A percentile compares a stretch with the other conserved stretches of the same genome.
These are phyloP conservation scores for Fraxinus excelsior DNA, from an alignment of 257 asterid species.

Conservation along the genomic window DNA sequence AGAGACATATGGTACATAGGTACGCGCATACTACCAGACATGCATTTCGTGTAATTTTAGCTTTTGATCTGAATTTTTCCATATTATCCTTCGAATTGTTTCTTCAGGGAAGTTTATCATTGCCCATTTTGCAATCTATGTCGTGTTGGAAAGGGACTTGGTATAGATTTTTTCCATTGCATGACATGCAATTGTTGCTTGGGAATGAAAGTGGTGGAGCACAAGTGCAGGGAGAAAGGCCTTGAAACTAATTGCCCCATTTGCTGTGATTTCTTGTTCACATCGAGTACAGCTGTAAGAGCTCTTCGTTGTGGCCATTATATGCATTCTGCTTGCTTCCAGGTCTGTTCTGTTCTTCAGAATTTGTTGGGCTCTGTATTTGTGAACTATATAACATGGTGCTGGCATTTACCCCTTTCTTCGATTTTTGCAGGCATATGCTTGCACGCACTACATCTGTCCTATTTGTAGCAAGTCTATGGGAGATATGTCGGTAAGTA, in stretches of 20 bases:
- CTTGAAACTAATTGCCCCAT: constrained; percentile 97
- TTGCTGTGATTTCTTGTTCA: constrained; percentile 89
- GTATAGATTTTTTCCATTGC: constrained; percentile 90
- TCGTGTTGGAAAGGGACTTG: constrained; percentile 93
- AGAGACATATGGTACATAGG: background rate
- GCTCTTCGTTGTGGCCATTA: constrained; percentile 97
- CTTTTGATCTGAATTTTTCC: constrained; percentile 2
- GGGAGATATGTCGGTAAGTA: constrained; percentile 99
- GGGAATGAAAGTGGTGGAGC: constrained; percentile 71
- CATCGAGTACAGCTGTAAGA: constrained; percentile 86
- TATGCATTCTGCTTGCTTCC: constrained; percentile 99
- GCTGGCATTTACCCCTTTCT: constrained; percentile 4
- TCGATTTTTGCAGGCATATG: constrained; percentile 71
- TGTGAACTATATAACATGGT: background rate
- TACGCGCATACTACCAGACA: background rate
- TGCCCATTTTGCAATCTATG: constrained; percentile 97
- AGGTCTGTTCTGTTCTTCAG: constrained; percentile 48
- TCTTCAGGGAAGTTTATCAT: constrained; percentile 82
- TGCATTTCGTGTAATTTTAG: background rate
- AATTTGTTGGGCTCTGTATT: background rate
- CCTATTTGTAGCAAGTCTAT: constrained; percentile 98
- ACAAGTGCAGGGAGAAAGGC: constrained; percentile 94
- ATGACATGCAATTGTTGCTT: constrained; percentile 97
- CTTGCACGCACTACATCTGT: constrained; percentile 87
- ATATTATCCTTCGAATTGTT: constrained; percentile 14